Percentiles rank a stretch among this genome's conserved stretches.
These are phyloP conservation scores for Cyclostephanos invisitatus DNA, from an alignment of 108 stramenopile genomes.

Conservation along the genomic window DNA sequence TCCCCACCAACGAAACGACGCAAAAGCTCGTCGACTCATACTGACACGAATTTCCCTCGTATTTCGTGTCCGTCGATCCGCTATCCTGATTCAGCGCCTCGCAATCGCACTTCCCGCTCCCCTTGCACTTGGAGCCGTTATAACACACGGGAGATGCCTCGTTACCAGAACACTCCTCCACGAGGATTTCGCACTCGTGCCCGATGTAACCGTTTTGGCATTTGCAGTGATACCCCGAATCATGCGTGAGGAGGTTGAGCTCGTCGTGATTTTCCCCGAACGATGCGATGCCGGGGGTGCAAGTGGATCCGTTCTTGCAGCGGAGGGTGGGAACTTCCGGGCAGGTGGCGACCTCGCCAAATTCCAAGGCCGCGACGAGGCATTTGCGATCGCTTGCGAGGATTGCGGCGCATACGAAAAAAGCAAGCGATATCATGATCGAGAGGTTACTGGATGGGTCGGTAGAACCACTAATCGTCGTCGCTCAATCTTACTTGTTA, in stretches of 20 bases:
- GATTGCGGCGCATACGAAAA: too few relatives aligned
- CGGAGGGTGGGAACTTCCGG: conserved; percentile 37
- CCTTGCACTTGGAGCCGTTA: conserved; percentile 25
- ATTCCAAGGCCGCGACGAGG: not conserved
- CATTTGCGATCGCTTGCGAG: too few relatives aligned
- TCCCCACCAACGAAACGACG: conserved; percentile 24
- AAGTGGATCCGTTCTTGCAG: conserved; percentile 34
- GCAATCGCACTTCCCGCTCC: conserved; percentile 20
- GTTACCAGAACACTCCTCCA: conserved; percentile 15
- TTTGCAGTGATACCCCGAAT: conserved; percentile 41
- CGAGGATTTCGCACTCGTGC: conserved; percentile 39
- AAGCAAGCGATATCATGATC: too few relatives aligned
- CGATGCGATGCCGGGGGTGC: conserved; percentile 21
- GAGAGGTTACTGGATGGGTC: too few relatives aligned
- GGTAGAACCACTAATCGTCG: too few relatives aligned
- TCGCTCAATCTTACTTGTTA: too few relatives aligned
- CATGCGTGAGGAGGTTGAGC: conserved; percentile 36
- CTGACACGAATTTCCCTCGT: conserved; percentile 22
- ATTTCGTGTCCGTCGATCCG: conserved; percentile 14
- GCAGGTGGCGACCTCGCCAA: conserved; percentile 8
- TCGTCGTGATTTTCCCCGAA: conserved; percentile 14
- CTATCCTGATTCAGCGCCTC: conserved; percentile 8
- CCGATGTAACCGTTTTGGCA: conserved; percentile 41
- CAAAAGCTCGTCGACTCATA: conserved; percentile 29
- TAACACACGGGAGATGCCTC: conserved; percentile 22